phyloP scores from a whole-genome alignment of 169 alveolate species.

The Miamiensis avidus region DNA sequence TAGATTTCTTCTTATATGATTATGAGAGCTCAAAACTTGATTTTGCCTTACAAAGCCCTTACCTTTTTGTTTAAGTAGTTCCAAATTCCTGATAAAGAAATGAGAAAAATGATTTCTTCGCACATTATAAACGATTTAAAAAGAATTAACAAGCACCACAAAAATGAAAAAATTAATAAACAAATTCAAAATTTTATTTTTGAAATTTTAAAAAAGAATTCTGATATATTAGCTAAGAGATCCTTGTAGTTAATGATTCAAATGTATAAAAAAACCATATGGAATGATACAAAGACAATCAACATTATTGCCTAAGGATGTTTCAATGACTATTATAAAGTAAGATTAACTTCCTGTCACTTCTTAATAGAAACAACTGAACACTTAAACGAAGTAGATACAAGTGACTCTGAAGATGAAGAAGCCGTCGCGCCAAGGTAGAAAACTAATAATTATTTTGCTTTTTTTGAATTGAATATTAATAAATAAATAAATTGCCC shows the following conservation, averaged over 20 bases:
- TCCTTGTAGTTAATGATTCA: conserved; percentile 39
- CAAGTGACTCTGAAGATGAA: conserved; percentile 33
- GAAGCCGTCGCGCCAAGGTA: conserved; percentile 11
- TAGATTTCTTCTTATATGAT: conserved; percentile 10
- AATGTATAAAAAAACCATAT: conserved; percentile 31
- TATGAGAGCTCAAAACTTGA: conserved; percentile 27
- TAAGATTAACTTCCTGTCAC: conserved; percentile 30
- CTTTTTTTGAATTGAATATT: too few relatives aligned
- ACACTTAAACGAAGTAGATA: conserved; percentile 13
- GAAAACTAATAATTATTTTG: too few relatives aligned
- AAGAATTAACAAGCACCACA: conserved; percentile 34
- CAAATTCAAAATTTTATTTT: conserved; percentile 31
- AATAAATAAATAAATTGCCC: too few relatives aligned
- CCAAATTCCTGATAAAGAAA: conserved; percentile 28
- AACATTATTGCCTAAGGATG: conserved; percentile 49
- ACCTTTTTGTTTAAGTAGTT: conserved; percentile 34
- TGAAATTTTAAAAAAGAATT: conserved; percentile 37
- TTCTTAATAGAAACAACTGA: conserved; percentile 46
- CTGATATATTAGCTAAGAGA: conserved; percentile 42
- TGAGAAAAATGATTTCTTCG: conserved; percentile 39
- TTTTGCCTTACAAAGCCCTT: conserved; percentile 30
- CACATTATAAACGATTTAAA: conserved; percentile 38
- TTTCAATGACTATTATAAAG: conserved; percentile 40
- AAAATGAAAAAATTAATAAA: conserved; percentile 31
- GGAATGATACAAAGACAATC: conserved; percentile 39